Percentiles rank a stretch among this genome's conserved stretches.
phyloP scores from a whole-genome alignment of 1,139 yeast species.

The Yamadazyma diospyri region DNA sequence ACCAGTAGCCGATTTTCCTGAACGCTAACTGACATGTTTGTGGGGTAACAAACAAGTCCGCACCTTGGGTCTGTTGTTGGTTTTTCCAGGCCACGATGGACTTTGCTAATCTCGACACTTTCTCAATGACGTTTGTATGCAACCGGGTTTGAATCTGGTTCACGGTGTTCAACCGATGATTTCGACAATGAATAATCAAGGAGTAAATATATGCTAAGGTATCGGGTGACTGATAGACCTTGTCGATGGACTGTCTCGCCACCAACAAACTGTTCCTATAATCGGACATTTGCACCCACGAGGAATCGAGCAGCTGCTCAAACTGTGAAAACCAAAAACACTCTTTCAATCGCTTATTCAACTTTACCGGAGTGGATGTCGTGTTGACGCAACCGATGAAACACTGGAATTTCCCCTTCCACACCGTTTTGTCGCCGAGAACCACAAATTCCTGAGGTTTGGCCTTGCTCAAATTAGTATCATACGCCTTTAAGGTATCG shows the following conservation, averaged over 20 bases:
- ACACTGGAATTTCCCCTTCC: conserved; percentile 22
- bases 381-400: conserved; percentile 17
- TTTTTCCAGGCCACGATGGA: conserved; percentile 30
- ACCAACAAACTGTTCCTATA: conserved; percentile 2
- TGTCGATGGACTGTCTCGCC: conserved; percentile 8
- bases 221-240: conserved; percentile 33
- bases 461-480: conserved; percentile 21
- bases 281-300: neutral
- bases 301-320: neutral
- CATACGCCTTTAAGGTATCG: conserved; percentile 29
- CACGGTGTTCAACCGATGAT: conserved; percentile 40
- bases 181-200: conserved; percentile 34
- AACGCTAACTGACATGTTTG: conserved; percentile 38
- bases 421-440: conserved; percentile 15
- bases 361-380: conserved; percentile 6
- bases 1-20: conserved; percentile 45
- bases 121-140: conserved; percentile 30
- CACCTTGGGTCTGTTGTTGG: conserved; percentile 2
- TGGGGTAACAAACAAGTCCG: conserved; percentile 33
- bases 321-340: conserved; percentile 34
- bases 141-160: conserved; percentile 36
- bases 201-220: conserved; percentile 38
- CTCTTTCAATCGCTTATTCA: conserved; percentile 33
- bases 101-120: conserved; percentile 23
- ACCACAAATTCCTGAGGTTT: conserved; percentile 9